phyloP scores from a whole-genome alignment of 352 stramenopile species.

The Phytophthora sojae region DNA sequence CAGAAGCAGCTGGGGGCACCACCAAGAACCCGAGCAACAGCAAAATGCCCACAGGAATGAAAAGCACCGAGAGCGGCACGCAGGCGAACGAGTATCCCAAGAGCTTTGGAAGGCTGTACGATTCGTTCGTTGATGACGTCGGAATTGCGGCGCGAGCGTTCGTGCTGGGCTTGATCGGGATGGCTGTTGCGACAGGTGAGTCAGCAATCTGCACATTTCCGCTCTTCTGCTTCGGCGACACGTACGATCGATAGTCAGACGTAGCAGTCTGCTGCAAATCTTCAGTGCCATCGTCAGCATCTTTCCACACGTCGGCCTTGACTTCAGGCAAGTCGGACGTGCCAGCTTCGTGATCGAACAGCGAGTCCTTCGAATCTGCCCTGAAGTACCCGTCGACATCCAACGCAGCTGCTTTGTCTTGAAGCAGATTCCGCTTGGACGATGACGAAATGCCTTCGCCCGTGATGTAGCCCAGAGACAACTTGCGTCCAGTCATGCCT shows the following conservation, averaged over 20 bases:
- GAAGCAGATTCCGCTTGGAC: slow-evolving; percentile 36
- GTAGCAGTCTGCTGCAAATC: slow-evolving; percentile 38
- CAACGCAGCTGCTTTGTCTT: slow-evolving; percentile 35
- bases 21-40: slow-evolving; percentile 69
- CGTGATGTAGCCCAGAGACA: slow-evolving; percentile 39
- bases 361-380: slow-evolving; percentile 66
- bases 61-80: slow-evolving; percentile 63
- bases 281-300: slow-evolving; percentile 32
- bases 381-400: slow-evolving; percentile 56
- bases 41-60: slow-evolving; percentile 63
- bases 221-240: slow-evolving; percentile 64
- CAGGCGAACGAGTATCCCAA: slow-evolving; percentile 68
- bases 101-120: slow-evolving; percentile 70
- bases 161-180: slow-evolving; percentile 32
- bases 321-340: slow-evolving; percentile 39
- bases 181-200: slow-evolving; percentile 30
- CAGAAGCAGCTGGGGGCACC: slow-evolving; percentile 54
- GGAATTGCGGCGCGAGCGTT: slow-evolving; percentile 20
- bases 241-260: slow-evolving; percentile 57
- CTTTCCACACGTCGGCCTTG: slow-evolving; percentile 46
- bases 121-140: slow-evolving; percentile 25
- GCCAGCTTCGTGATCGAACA: slow-evolving; percentile 49
- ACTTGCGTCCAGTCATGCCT: slow-evolving; percentile 16
- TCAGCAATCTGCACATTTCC: slow-evolving; percentile 36
- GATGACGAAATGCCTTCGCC: slow-evolving; percentile 46